These are phyloP conservation scores for Scheffersomyces lignosus DNA, from an alignment of 805 yeast species.

Conservation along the genomic window DNA sequence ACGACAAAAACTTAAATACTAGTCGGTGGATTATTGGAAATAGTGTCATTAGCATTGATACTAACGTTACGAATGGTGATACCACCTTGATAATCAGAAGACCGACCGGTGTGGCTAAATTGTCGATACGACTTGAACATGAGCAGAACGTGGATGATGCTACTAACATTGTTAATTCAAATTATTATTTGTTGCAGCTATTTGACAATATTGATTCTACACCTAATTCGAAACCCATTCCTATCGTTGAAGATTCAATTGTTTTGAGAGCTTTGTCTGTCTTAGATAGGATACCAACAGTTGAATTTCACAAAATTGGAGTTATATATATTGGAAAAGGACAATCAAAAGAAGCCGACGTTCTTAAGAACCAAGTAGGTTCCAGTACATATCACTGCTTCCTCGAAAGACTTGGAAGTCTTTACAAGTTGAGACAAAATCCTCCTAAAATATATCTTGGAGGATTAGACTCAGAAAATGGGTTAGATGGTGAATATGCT, in stretches of 20 bases:
- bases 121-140: slow-evolving; percentile 43
- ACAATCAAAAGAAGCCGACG: slow-evolving; percentile 63
- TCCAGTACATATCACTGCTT: slow-evolving; percentile 63
- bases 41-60: slow-evolving; percentile 56
- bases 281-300: slow-evolving; percentile 75
- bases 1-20: slow-evolving; percentile 12
- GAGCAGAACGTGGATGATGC: slow-evolving; percentile 10
- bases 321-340: slow-evolving; percentile 70
- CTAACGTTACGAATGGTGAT: slow-evolving; percentile 52
- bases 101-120: slow-evolving; percentile 62
- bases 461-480: slow-evolving; percentile 71
- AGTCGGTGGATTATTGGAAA: slow-evolving; percentile 63
- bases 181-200: slow-evolving; percentile 52
- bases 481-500: slow-evolving; percentile 75
- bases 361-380: slow-evolving; percentile 64
- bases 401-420: slow-evolving; percentile 55
- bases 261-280: slow-evolving; percentile 53
- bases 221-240: slow-evolving; percentile 42
- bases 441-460: slow-evolving; percentile 61
- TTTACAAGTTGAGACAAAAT: slow-evolving; percentile 55
- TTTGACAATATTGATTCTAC: slow-evolving; percentile 42
- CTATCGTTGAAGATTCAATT: slow-evolving; percentile 49
- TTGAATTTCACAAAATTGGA: slow-evolving; percentile 78
- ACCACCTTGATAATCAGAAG: slow-evolving; percentile 54
- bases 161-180: slow-evolving; percentile 29